Base-by-base conservation (phyloP, 2,329 filamentous ascomycete species). In the Septoria linicola region DNA sequence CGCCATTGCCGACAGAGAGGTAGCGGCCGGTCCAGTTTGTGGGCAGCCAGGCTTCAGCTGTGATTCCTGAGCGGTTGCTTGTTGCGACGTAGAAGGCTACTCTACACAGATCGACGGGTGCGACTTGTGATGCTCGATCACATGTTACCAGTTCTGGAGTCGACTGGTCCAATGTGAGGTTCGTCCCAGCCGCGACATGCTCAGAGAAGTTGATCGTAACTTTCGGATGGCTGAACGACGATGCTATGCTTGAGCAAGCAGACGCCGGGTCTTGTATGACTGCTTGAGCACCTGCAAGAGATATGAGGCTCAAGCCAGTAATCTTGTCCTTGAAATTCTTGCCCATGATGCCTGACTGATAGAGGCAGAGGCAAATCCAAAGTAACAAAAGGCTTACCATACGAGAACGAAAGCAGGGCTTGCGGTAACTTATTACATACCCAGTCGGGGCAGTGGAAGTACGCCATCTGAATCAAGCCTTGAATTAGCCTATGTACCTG, bases 21-120 rank as follows among this genome's bases (percentile, higher is more conserved):
- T 23, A 51, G 4, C 71, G 63, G 0, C 70, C 70, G 8, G 66
- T 71, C 68, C 70, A 73, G 41, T 68, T 68, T 3, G 60, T 63
- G 11, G 73, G 73, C 17, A 76, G 58, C 73, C 73, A 76, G 10
- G 72, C 69, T 59, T 76, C 73, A 62, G 75, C 68, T 6, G 63
- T 69, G 51, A 75, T 70, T 8, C 70, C 71, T 13, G 68, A 72
- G 34, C 67, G 63, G 19, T 65, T 60, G 4, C 68, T 70, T 1
- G 72, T 74, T 7, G 68, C 60, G 2, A 73, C 70, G 41, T 70
- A 65, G 39, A 73, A 65, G 3, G 65, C 61, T n/a, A 74, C 58
- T 7, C 73, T 68, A 54, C 73, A 74, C 4, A 73, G 60, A 51
- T 75, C 70, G 4, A 65, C 64, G 8, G 66, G 53, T 1, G 70